phyloP scores from a whole-genome alignment of 2,329 filamentous ascomycete genomes.

The Cytospora chrysosperma region DNA sequence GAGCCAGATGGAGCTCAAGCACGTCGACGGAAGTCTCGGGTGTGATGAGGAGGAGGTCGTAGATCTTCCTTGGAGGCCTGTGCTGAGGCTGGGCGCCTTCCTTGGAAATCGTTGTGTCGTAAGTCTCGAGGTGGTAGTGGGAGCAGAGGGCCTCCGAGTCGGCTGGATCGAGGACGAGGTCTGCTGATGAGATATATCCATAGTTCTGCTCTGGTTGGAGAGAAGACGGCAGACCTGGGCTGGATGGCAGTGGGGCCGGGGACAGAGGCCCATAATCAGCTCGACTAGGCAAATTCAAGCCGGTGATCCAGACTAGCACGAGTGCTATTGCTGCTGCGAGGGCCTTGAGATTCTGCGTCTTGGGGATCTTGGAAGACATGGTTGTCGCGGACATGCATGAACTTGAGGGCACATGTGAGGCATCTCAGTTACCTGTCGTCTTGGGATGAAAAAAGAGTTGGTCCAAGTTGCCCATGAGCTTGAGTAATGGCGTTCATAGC shows the following conservation, averaged over 20 bases:
- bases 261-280: not conserved
- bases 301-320: conserved; percentile 16
- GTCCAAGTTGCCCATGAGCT: not conserved
- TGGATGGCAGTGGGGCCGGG: not conserved
- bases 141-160: conserved; percentile 12
- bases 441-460: not conserved
- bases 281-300: conserved; percentile 6
- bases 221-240: not conserved
- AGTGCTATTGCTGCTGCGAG: conserved; percentile 10
- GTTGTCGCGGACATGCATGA: conserved; percentile 1
- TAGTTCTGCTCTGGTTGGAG: not conserved
- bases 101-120: conserved; percentile 2
- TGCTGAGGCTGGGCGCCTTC: conserved; percentile 36
- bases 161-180: not conserved
- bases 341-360: conserved; percentile 4
- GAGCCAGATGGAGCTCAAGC: conserved; percentile 25
- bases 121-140: conserved; percentile 14
- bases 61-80: conserved; percentile 23
- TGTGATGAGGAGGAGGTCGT: conserved; percentile 27
- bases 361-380: conserved; percentile 16
- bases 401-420: not conserved
- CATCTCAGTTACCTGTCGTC: not conserved
- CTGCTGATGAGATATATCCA: not conserved
- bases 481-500: not conserved
- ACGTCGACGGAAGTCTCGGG: conserved; percentile 23